A percentile compares a stretch with the other conserved stretches of the same genome.
Conservation (phyloP, 2,329 filamentous ascomycete species). For the Diaporthe velutina region DNA sequence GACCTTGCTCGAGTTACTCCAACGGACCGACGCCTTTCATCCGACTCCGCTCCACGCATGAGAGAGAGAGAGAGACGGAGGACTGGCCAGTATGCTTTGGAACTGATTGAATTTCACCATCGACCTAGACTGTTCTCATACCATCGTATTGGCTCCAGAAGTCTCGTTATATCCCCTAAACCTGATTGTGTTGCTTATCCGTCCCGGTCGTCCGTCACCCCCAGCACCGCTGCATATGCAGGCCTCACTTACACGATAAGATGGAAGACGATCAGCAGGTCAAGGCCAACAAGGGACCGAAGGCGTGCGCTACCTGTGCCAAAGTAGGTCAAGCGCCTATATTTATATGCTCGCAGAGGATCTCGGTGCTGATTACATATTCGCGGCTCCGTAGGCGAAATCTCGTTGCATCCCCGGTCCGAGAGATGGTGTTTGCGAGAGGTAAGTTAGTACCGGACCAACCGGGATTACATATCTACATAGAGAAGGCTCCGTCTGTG, state of each 20-base stretch:
- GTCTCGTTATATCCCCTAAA: not conserved
- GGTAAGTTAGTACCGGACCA: slow-evolving; percentile 49
- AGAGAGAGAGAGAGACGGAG: not conserved
- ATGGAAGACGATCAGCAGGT: slow-evolving; percentile 32
- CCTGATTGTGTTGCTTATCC: not conserved
- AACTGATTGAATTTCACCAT: not conserved
- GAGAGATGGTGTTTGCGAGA: slow-evolving; percentile 59
- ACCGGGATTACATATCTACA: not conserved
- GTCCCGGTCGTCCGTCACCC: not conserved
- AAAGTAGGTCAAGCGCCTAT: slow-evolving; percentile 44
- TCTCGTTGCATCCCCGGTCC: slow-evolving; percentile 61
- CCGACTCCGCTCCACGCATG: slow-evolving; percentile 28
- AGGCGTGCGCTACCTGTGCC: slow-evolving; percentile 64
- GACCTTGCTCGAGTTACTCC: not conserved
- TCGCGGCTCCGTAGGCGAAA: slow-evolving; percentile 53
- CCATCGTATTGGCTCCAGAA: not conserved
- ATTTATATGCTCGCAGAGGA: too few relatives aligned
- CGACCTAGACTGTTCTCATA: not conserved
- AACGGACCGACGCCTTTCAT: not conserved
- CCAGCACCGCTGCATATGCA: not conserved
- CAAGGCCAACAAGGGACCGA: slow-evolving; percentile 55
- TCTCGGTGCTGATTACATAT: not conserved
- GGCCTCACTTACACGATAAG: slow-evolving; percentile 11
- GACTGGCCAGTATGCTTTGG: not conserved
- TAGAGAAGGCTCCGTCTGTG: not conserved